Percentiles rank a stretch among this genome's conserved stretches.
Conservation (phyloP, 2,329 filamentous ascomycete species). For the Scedosporium aurantiacum region DNA sequence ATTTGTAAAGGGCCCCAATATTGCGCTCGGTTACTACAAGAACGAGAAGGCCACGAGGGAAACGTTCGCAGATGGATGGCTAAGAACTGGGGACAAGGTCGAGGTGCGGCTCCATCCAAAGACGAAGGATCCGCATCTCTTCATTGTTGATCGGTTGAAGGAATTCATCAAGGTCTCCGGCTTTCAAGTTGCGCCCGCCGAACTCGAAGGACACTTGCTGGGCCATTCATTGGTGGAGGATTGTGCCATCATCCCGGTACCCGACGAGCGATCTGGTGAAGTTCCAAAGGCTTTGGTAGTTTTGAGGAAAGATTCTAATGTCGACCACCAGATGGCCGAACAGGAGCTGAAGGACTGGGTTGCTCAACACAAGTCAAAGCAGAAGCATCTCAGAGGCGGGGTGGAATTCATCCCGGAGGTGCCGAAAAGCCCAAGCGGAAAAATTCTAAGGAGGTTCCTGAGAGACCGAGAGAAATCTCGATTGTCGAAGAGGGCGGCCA, state of each 20-base stretch:
- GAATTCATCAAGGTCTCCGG: slow-evolving; percentile 46
- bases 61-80: slow-evolving; percentile 61
- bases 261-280: slow-evolving; percentile 49
- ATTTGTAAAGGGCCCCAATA: slow-evolving; percentile 57
- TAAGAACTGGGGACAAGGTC: slow-evolving; percentile 71
- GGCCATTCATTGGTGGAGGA: slow-evolving; percentile 63
- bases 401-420: slow-evolving; percentile 45
- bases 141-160: slow-evolving; percentile 59
- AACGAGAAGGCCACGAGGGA: slow-evolving; percentile 67
- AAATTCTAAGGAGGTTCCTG: slow-evolving; percentile 51
- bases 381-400: slow-evolving; percentile 44
- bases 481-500: background rate
- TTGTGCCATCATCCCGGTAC: slow-evolving; percentile 65
- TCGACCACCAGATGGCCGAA: slow-evolving; percentile 25
- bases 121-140: slow-evolving; percentile 55
- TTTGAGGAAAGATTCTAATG: background rate
- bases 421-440: slow-evolving; percentile 54
- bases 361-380: slow-evolving; percentile 42
- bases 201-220: slow-evolving; percentile 70
- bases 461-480: slow-evolving; percentile 49
- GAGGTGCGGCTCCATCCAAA: slow-evolving; percentile 36
- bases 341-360: slow-evolving; percentile 33
- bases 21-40: slow-evolving; percentile 68
- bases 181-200: slow-evolving; percentile 71
- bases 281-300: slow-evolving; percentile 58